A percentile compares a stretch with the other conserved stretches of the same genome.
phyloP scores from a whole-genome alignment of 148 eudicot species.

The Heliamphora exappendiculata region DNA sequence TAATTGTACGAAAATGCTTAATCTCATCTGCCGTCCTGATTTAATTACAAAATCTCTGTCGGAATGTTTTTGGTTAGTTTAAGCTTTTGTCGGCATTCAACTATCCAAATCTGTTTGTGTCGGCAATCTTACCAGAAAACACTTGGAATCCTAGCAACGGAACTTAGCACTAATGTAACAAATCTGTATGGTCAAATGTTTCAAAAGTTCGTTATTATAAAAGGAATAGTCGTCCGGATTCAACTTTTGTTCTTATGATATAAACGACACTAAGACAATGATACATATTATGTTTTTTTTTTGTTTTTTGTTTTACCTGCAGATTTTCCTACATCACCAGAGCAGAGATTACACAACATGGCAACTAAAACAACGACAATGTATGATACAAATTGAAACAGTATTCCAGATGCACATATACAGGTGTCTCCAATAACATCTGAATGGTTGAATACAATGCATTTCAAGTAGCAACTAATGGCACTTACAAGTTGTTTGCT shows the following conservation, averaged over 20 bases:
- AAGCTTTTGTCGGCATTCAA: neutral
- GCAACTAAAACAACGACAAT: neutral
- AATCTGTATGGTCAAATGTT: neutral
- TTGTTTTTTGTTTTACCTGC: neutral
- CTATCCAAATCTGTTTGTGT: neutral
- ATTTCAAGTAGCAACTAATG: neutral
- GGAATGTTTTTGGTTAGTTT: neutral
- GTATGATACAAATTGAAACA: neutral
- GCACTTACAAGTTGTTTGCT: neutral
- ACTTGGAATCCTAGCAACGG: neutral
- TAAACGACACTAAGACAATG: neutral
- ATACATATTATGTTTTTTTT: neutral
- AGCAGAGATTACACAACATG: neutral
- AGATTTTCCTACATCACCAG: constrained; percentile 1
- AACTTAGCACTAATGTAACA: neutral
- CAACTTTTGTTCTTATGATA: neutral
- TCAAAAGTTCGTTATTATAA: neutral
- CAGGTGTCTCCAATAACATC: no score
- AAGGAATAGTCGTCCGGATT: neutral
- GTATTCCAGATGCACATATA: neutral
- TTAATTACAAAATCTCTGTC: neutral
- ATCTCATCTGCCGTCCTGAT: neutral
- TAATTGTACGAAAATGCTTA: neutral
- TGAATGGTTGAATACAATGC: neutral
- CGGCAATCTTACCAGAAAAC: neutral